Evolutionary conservation across 2,329 filamentous ascomycete genomes (phyloP), one percentile per base, ranked within the genome.

Genomic region (Triangularia verruculosa): DNA sequence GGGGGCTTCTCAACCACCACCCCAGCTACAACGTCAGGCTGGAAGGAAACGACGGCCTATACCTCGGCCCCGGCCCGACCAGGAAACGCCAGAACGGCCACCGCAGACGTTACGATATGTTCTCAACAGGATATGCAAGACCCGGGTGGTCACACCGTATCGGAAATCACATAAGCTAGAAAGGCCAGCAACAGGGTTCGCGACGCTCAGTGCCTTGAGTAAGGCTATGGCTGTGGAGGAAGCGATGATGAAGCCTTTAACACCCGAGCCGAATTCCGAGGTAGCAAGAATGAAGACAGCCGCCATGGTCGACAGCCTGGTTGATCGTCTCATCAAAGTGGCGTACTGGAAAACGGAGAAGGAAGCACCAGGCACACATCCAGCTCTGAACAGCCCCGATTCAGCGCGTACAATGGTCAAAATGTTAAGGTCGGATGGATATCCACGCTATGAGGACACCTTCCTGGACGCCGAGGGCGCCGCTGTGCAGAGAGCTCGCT

Each of bases 371-470:
- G 68, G 62, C 1, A 64, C 63, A 6, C 65, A 67, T 8, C 66
- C 61, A 9, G 20, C 55, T 1, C 59, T 69, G n/a, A 58, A 67
- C 28, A 73, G 69, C 52, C 67, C 73, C 11, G 73, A 77, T 28
- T 77, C 75, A 22, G 69, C 72, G 0, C 70, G 65, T 66, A 73
- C 68, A 15, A 69, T 69, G n/a, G 72, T 76, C 8, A 69, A 71
- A 4, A 61, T 76, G 71, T 66, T 77, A 47, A 68, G 72, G 15
- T 73, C 71, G 2, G 73, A 75, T 2, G 75, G 75, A 54, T 76
- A 75, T 64, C 75, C 75, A 3, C 56, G 62, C 24, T 77, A 75
- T 61, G 66, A 57, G 4, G 68, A 72, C 51, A 69, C 74, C 0
- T 32, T 61, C 1, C 27, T 71, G 15, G 68, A 74, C 54, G 64